Conservation (phyloP, 192 early-diverging fungal genomes). For the Oehlia diaphana region DNA sequence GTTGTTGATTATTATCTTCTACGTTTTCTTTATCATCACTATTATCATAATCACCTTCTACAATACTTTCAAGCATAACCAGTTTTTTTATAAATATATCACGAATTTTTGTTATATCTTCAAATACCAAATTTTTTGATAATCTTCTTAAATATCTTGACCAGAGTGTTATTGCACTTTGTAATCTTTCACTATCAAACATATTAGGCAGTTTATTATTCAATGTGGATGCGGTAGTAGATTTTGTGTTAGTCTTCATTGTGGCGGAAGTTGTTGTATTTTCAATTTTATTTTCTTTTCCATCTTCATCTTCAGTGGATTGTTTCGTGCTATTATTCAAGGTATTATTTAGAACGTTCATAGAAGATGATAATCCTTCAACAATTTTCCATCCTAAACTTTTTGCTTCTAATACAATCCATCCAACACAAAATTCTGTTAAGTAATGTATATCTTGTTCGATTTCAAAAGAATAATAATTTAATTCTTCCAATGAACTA, state of each 20-base stretch:
- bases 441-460: slow-evolving; percentile 18
- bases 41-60: slow-evolving; percentile 1
- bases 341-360: neutral
- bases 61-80: neutral
- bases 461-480: neutral
- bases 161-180: slow-evolving; percentile 4
- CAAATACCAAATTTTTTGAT: slow-evolving; percentile 6
- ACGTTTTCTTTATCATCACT: neutral
- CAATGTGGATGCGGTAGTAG: neutral
- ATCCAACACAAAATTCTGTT: slow-evolving; percentile 32
- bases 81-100: slow-evolving; percentile 18
- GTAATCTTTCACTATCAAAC: slow-evolving; percentile 7
- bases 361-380: slow-evolving; percentile 1
- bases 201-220: slow-evolving; percentile 3
- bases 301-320: neutral
- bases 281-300: slow-evolving; percentile 13
- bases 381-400: slow-evolving; percentile 24
- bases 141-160: slow-evolving; percentile 15
- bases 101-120: slow-evolving; percentile 1
- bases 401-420: slow-evolving; percentile 27
- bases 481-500: neutral
- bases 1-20: neutral
- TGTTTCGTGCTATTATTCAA: neutral
- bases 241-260: neutral
- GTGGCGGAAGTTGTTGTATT: neutral